Base-by-base conservation (phyloP, 306 rosid species). In the Mucuna pruriens region DNA sequence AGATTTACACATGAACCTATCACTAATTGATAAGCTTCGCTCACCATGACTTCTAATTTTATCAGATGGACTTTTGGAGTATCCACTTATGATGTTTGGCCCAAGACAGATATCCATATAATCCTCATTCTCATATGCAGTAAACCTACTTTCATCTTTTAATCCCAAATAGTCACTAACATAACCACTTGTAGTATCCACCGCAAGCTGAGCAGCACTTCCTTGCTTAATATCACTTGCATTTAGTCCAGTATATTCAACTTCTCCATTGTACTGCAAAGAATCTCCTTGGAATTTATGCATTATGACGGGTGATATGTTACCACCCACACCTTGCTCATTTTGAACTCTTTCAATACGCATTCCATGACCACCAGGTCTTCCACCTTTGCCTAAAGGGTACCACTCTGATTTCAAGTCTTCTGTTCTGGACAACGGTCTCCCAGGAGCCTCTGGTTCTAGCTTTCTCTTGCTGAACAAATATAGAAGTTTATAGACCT, bases 401-500 rank as follows among this genome's bases (percentile, higher is more conserved):
- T 38, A 66, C 55, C 48, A 3, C 19, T 45, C 83, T 11, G 80
- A 74, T 64, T 62, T 75, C 68, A 74, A 52, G 51, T 64, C 55
- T 39, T 74, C 69, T 22, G 9, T 20, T 78, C 77, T 51, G 40
- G 49, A 44, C 33, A 68, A 7, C 55, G 3, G 74, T 62, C 89
- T 80, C 36, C 44, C 69, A 40, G 75, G 80, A 52, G 17, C 60
- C 48, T 29, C 69, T 2, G 2, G 80, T 20, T 71, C 78, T 26
- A 79, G 33, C 84, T 26, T 90, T 72, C 76, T 84, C 57, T 13
- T 31, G 54, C 69, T 52, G 83, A 92, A 92, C 85, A 90, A 76
- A 40, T 40, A 2, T 16, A 92, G 75, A 76, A 92, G 92, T 63
- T 75, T 74, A 34, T 0, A 8, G 25, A 92, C 92, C 97, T 92